Percentiles rank a stretch among this genome's conserved stretches.
phyloP scores from a whole-genome alignment of 2,329 filamentous ascomycete genomes.

The Fusarium tanahbumbuense region DNA sequence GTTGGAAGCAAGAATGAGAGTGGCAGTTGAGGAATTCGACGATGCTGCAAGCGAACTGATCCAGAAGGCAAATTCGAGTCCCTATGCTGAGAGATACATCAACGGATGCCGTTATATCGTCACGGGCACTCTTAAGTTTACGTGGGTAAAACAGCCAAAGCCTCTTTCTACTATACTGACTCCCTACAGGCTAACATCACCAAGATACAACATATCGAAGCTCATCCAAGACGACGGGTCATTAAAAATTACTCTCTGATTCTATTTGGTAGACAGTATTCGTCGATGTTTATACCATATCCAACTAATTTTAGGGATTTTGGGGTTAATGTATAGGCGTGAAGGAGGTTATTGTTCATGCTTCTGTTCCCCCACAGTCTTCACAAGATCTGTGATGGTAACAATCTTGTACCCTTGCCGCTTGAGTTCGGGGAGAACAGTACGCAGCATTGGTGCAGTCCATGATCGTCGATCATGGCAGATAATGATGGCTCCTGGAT shows the following conservation, averaged over 20 bases:
- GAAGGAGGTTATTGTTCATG: slow-evolving; percentile 25
- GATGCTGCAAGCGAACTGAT: slow-evolving; percentile 32
- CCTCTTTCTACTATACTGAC: background rate
- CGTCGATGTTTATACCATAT: background rate
- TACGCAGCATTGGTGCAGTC: slow-evolving; percentile 82
- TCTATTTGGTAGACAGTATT: slow-evolving; percentile 1
- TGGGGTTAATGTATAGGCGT: background rate
- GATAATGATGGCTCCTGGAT: slow-evolving; percentile 82
- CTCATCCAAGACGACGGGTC: slow-evolving; percentile 49
- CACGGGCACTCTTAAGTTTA: slow-evolving; percentile 50
- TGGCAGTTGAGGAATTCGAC: slow-evolving; percentile 44
- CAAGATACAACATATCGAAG: slow-evolving; percentile 49
- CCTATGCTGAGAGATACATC: slow-evolving; percentile 41
- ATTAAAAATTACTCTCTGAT: slow-evolving; percentile 49
- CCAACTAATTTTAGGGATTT: background rate
- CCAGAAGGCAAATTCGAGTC: slow-evolving; percentile 21
- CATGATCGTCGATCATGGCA: slow-evolving; percentile 88
- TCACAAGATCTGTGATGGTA: slow-evolving; percentile 75
- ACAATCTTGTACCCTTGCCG: slow-evolving; percentile 77
- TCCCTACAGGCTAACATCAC: slow-evolving; percentile 47
- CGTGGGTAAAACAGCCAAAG: slow-evolving; percentile 40
- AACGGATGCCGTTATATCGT: slow-evolving; percentile 49
- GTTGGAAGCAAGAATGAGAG: slow-evolving; percentile 37
- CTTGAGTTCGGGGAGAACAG: slow-evolving; percentile 77
- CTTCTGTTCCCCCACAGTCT: slow-evolving; percentile 48